Evolutionary conservation across 352 stramenopile species (phyloP).

Genomic region (Pythium sukuiense): DNA sequence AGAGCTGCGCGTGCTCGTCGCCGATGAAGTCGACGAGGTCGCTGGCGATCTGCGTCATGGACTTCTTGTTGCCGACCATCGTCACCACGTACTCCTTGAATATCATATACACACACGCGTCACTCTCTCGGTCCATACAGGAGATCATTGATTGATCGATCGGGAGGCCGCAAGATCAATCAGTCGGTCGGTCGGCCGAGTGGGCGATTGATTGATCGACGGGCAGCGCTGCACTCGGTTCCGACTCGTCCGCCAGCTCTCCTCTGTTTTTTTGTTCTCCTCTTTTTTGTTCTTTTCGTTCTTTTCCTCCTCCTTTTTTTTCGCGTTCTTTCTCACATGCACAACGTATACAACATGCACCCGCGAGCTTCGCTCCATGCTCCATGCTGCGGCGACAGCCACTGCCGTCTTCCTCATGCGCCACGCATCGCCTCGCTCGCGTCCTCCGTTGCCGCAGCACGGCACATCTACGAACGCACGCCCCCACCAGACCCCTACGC

Average conservation of each 20-base stretch:
- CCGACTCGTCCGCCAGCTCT: conserved; percentile 3
- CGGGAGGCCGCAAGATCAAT: conserved; percentile 3
- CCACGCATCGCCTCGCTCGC: conserved; percentile 4
- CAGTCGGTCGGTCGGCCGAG: conserved; percentile 9
- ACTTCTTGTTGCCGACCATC: conserved; percentile 88
- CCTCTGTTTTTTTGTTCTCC: conserved; percentile 17
- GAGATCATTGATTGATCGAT: not conserved
- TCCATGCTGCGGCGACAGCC: conserved; percentile 15
- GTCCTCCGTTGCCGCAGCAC: conserved; percentile 6
- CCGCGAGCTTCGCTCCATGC: not conserved
- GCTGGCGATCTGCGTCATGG: conserved; percentile 78
- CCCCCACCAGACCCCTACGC: not conserved
- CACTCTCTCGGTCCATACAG: conserved; percentile 14
- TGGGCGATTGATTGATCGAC: conserved; percentile 3
- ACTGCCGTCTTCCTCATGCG: not conserved
- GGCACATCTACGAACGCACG: not conserved
- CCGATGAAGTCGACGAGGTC: conserved; percentile 87
- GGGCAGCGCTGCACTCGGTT: not conserved
- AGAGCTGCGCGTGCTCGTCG: conserved; percentile 70
- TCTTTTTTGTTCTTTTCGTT: conserved; percentile 18
- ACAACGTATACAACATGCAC: conserved; percentile 17
- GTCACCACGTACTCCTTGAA: conserved; percentile 82
- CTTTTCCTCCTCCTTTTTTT: conserved; percentile 29
- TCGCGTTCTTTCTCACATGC: conserved; percentile 35
- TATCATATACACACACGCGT: conserved; percentile 24